Percentiles rank a stretch among this genome's conserved stretches.
These are phyloP conservation scores for Musa acuminata DNA, from an alignment of 176 grass and related monocot genomes.

Conservation along the genomic window DNA sequence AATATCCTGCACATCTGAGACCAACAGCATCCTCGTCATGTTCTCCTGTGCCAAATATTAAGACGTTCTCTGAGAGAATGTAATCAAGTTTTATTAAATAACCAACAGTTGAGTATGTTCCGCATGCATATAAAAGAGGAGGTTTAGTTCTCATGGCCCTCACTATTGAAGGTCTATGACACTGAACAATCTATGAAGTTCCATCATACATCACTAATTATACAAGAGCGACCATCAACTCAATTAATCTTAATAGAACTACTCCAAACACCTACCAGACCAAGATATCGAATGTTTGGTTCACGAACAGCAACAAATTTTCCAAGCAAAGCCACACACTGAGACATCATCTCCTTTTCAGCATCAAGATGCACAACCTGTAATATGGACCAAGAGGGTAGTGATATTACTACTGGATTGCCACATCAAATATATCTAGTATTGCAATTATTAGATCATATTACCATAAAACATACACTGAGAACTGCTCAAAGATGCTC, in stretches of 20 bases:
- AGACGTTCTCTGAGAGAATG: neutral
- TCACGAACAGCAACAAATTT: conserved; percentile 99
- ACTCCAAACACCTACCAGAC: conserved; percentile 53
- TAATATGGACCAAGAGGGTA: neutral
- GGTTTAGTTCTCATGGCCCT: neutral
- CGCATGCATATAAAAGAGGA: neutral
- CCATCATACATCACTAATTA: conserved; percentile 9
- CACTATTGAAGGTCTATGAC: neutral
- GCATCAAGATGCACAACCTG: conserved; percentile 99
- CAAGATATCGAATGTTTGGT: conserved; percentile 99
- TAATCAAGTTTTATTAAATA: neutral
- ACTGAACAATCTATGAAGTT: neutral
- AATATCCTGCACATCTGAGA: conserved; percentile 99
- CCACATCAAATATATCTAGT: too few species aligned
- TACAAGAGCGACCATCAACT: neutral
- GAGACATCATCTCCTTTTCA: conserved; percentile 99
- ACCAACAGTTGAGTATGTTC: neutral
- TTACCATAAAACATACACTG: neutral
- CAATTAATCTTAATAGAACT: neutral
- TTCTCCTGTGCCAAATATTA: conserved; percentile 60
- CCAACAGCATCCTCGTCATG: conserved; percentile 93
- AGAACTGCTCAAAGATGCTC: neutral
- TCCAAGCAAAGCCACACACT: conserved; percentile 94
- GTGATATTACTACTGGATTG: neutral
- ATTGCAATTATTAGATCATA: neutral